Evolutionary conservation across 2,329 filamentous ascomycete genomes (phyloP).

Genomic region (Fusarium sp.): DNA sequence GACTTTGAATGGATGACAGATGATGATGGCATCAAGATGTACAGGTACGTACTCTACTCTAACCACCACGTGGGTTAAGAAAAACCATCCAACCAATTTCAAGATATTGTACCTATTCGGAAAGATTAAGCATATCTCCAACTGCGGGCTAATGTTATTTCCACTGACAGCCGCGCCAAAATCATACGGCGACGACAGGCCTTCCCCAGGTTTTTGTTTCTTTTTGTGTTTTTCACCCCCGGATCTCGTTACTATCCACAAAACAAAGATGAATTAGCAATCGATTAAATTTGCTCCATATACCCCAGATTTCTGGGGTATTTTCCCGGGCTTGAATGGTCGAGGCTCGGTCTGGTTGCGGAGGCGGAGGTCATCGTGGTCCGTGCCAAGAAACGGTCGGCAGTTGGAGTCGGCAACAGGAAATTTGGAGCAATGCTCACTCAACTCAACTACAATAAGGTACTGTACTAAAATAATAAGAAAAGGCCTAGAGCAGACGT

Average conservation of each 20-base stretch:
- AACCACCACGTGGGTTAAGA: constrained; percentile 25
- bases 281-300: constrained; percentile 21
- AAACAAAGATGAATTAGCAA: constrained; percentile 34
- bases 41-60: constrained; percentile 2
- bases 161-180: not conserved
- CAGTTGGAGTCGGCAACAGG: constrained; percentile 49
- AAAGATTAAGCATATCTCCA: constrained; percentile 17
- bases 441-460: too few species aligned
- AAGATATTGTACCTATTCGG: not conserved
- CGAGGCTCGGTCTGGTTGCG: constrained; percentile 8
- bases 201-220: constrained; percentile 36
- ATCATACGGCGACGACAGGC: constrained; percentile 11
- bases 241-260: constrained; percentile 30
- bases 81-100: constrained; percentile 4
- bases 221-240: not conserved
- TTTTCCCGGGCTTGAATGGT: constrained; percentile 22
- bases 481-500: too few species aligned
- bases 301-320: constrained; percentile 42
- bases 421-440: constrained; percentile 4
- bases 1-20: constrained; percentile 23
- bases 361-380: constrained; percentile 32
- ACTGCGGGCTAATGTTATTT: constrained; percentile 6
- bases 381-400: constrained; percentile 46
- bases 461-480: too few species aligned
- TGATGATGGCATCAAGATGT: constrained; percentile 18